Conservation (phyloP, 2,329 filamentous ascomycete species). For the Colletotrichum nymphaeae region DNA sequence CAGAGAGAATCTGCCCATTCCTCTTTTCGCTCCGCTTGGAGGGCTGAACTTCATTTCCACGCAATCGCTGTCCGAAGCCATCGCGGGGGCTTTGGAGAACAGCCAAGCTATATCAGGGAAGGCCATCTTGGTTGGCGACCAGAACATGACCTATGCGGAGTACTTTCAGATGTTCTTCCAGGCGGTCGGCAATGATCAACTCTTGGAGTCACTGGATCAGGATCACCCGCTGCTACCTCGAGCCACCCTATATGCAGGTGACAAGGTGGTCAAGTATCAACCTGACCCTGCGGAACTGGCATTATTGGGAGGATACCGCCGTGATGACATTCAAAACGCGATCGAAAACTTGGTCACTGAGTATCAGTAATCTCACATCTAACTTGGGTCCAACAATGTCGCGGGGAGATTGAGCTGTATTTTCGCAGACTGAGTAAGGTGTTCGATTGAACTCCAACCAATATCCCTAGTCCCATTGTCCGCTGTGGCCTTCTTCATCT, state of each 20-base stretch:
- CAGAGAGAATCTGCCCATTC: background rate
- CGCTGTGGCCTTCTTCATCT: too few relatives aligned
- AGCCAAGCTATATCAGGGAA: background rate
- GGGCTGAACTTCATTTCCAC: slow-evolving; percentile 28
- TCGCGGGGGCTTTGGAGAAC: slow-evolving; percentile 8
- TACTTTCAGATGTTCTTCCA: slow-evolving; percentile 23
- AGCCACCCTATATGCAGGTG: background rate
- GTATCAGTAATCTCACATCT: too few relatives aligned
- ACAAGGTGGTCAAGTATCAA: slow-evolving; percentile 10
- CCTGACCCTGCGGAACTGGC: slow-evolving; percentile 5
- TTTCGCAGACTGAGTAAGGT: too few relatives aligned
- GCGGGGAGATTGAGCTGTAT: background rate
- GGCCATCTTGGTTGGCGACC: slow-evolving; percentile 10
- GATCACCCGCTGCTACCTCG: slow-evolving; percentile 27
- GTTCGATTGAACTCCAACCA: too few relatives aligned
- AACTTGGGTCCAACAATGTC: background rate
- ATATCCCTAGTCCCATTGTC: too few relatives aligned
- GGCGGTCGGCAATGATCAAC: background rate
- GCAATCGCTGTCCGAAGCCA: slow-evolving; percentile 12
- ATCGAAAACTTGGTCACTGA: too few relatives aligned
- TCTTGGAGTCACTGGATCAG: background rate
- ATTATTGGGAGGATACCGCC: slow-evolving; percentile 5
- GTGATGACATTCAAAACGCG: background rate
- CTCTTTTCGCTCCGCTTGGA: background rate
- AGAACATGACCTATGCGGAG: slow-evolving; percentile 15